phyloP scores from a whole-genome alignment of 1,139 yeast species.

The Scheffersomyces stambukii region DNA sequence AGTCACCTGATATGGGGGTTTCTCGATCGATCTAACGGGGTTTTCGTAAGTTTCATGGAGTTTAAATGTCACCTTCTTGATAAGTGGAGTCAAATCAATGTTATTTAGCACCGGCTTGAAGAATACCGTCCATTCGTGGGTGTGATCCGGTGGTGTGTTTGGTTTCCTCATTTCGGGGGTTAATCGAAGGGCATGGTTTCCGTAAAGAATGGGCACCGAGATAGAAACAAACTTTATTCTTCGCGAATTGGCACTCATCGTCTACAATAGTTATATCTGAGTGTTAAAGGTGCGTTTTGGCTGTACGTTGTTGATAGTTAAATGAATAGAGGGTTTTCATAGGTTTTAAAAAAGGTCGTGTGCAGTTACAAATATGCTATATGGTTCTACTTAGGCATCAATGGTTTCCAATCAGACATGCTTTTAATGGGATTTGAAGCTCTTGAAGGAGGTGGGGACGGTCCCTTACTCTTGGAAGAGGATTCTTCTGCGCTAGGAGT shows the following conservation, averaged over 20 bases:
- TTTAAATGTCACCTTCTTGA: conserved; percentile 90
- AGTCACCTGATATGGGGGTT: conserved; percentile 91
- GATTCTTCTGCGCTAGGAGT: no score
- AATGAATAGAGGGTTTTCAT: not conserved
- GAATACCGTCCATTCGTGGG: conserved; percentile 95
- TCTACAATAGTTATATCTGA: no score
- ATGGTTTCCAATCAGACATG: conserved; percentile 58
- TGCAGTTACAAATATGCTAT: not conserved
- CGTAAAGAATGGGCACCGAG: conserved; percentile 81
- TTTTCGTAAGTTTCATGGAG: conserved; percentile 91
- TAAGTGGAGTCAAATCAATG: conserved; percentile 70
- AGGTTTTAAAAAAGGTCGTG: not conserved
- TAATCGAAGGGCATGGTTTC: conserved; percentile 78
- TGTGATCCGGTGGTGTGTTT: conserved; percentile 81
- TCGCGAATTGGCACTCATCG: conserved; percentile 16
- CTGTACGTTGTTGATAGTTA: not conserved
- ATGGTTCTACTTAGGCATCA: conserved; percentile 49
- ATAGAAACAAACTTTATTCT: conserved; percentile 67
- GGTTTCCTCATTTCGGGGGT: conserved; percentile 58
- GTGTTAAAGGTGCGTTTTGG: no score
- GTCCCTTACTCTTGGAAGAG: no score
- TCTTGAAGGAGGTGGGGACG: conserved; percentile 26
- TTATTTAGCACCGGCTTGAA: conserved; percentile 79
- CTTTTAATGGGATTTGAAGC: conserved; percentile 12
- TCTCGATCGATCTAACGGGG: conserved; percentile 77